Evolutionary conservation across 2,329 filamentous ascomycete genomes (phyloP).

Genomic region (Aspergillus carbonarius): DNA sequence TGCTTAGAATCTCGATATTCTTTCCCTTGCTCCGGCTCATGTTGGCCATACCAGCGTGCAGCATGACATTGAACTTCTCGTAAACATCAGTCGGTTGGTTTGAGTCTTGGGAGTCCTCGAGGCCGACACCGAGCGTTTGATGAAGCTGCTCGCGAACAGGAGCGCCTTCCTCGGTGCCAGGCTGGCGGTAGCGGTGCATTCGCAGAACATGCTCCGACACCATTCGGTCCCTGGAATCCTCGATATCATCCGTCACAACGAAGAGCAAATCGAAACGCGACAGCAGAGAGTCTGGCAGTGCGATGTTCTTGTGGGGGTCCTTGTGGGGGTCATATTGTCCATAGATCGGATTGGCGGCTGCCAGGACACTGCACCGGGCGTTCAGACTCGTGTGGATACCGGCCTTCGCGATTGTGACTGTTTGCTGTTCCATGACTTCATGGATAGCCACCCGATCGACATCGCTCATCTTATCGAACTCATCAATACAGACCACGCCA

Average conservation of each 20-base stretch:
- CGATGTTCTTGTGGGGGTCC: conserved; percentile 97
- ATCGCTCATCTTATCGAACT: conserved; percentile 99
- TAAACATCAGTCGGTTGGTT: conserved; percentile 81
- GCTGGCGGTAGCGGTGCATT: conserved; percentile 93
- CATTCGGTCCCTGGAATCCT: conserved; percentile 85
- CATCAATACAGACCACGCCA: conserved; percentile 97
- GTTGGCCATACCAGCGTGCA: conserved; percentile 87
- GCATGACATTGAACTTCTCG: conserved; percentile 94
- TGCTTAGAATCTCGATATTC: conserved; percentile 84
- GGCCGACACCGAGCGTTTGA: conserved; percentile 82
- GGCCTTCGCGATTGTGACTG: conserved; percentile 96
- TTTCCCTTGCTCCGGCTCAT: conserved; percentile 71
- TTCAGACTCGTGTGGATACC: conserved; percentile 98
- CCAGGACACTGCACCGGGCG: conserved; percentile 92
- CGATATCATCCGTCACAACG: conserved; percentile 96
- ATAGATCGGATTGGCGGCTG: conserved; percentile 95
- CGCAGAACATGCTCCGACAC: conserved; percentile 95
- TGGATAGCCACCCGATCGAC: conserved; percentile 97
- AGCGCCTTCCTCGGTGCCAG: conserved; percentile 89
- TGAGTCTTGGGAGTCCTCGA: conserved; percentile 71
- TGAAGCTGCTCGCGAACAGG: conserved; percentile 84
- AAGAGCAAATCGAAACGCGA: conserved; percentile 99
- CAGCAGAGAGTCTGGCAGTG: conserved; percentile 89
- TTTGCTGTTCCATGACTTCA: conserved; percentile 99
- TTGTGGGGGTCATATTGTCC: conserved; percentile 99